phyloP scores from a whole-genome alignment of 2,329 filamentous ascomycete species.

The Fusarium ambrosium region DNA sequence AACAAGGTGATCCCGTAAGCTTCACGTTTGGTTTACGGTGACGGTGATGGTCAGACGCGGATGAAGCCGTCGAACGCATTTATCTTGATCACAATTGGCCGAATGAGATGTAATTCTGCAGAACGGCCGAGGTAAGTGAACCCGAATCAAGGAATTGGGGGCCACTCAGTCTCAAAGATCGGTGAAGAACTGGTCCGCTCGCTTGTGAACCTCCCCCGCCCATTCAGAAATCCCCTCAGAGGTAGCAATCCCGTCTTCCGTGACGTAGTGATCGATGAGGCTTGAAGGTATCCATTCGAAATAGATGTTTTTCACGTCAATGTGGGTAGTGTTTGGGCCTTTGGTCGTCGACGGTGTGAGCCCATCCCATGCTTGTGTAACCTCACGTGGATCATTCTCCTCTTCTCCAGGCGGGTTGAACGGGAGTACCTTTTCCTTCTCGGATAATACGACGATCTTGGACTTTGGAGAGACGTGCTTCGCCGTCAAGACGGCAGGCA shows the following conservation, averaged over 20 bases:
- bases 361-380: conserved; percentile 62
- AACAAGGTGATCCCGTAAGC: conserved; percentile 23
- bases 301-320: conserved; percentile 64
- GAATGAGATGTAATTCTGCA: conserved; percentile 20
- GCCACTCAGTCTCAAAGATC: conserved; percentile 46
- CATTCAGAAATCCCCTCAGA: conserved; percentile 55
- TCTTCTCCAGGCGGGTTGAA: conserved; percentile 59
- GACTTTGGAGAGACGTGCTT: conserved; percentile 60
- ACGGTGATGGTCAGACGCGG: conserved; percentile 24
- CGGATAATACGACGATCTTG: conserved; percentile 68
- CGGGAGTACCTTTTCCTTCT: conserved; percentile 70
- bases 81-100: neutral
- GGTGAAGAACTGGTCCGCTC: conserved; percentile 59
- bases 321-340: conserved; percentile 3
- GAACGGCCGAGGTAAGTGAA: conserved; percentile 17
- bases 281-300: conserved; percentile 71
- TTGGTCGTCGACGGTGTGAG: conserved; percentile 10
- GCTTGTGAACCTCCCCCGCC: conserved; percentile 53
- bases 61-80: neutral
- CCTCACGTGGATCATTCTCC: conserved; percentile 66
- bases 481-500: conserved; percentile 69
- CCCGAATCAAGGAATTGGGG: conserved; percentile 11
- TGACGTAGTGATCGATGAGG: conserved; percentile 67
- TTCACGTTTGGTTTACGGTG: conserved; percentile 3
- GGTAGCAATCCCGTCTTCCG: conserved; percentile 64